Base-by-base conservation (phyloP, 106 monocot species). In the Amphibolis antarctica region DNA sequence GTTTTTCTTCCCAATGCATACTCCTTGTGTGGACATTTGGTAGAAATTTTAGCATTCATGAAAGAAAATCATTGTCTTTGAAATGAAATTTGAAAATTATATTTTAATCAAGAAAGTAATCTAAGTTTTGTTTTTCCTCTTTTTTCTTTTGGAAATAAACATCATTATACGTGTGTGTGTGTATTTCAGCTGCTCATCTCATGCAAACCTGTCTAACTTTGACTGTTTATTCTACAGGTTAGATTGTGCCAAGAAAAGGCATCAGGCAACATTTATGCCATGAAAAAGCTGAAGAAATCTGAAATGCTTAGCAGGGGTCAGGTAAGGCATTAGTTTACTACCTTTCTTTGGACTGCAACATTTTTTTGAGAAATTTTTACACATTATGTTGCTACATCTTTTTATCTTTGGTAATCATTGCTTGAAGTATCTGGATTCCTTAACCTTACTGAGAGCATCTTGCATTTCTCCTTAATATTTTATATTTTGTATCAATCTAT, bases 271-370 rank as follows among this genome's bases (percentile, higher is more conserved):
- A 84, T 88, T 56, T 88, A 84, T 74, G 88, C 88, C 58, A 88
- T 88, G 88, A 88, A 88, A 72, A 83, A 88, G 56, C 74, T 88
- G 42, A 88, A 84, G 72, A 88, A 88, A 55, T 84, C 88, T 43
- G 88, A 88, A 59, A 88, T 88, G 88, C 76, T 88, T 69, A 78
- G 73, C 77, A 83, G 81, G 73, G 88, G 88, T 36, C 88, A 88
- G 83, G 88, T 80, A 60, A 72, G 70, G 49, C 20, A 42, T 22
- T 42, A 36, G n/a, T 17, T 30, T 61, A 21, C 1, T 55, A 1
- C n/a, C 11, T 26, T 55, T 22, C 25, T 55, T 26, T 55, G 5
- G 10, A 22, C 13, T 55, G 21, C 21, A 55, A 55, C 12, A 7
- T 23, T 55, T 22, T 0, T n/a, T 55, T 55, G 48, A 49, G 48